Evolutionary conservation across 2,329 filamentous ascomycete species (phyloP).

Genomic region (Penicillium sp.): DNA sequence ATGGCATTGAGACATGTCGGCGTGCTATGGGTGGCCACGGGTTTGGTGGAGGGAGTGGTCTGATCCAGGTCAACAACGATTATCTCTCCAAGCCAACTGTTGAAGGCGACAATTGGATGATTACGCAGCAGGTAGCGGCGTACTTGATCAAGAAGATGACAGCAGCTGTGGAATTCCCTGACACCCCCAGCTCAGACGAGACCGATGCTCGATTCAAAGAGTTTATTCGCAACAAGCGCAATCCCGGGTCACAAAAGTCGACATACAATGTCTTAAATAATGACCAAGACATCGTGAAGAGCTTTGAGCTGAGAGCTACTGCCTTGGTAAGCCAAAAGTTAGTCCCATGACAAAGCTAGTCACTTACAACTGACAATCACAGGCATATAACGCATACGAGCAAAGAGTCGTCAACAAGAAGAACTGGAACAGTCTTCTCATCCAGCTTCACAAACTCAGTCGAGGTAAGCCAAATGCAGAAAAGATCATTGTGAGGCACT

Average conservation of each 20-base stretch:
- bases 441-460: conserved; percentile 33
- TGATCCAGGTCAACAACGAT: conserved; percentile 50
- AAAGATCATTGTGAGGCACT: neutral
- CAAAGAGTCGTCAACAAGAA: conserved; percentile 48
- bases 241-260: neutral
- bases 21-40: conserved; percentile 56
- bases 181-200: conserved; percentile 10
- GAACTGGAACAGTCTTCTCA: conserved; percentile 48
- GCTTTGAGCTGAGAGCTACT: conserved; percentile 17
- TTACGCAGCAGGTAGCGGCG: conserved; percentile 51
- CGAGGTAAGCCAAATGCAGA: conserved; percentile 15
- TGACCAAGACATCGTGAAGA: conserved; percentile 15
- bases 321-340: conserved; percentile 13
- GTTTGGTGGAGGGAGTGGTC: conserved; percentile 53
- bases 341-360: too few relatives aligned
- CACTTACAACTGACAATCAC: too few relatives aligned
- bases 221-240: conserved; percentile 8
- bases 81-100: conserved; percentile 52
- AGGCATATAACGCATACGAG: conserved; percentile 42
- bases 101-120: conserved; percentile 60
- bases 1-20: conserved; percentile 56
- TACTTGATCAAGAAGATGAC: conserved; percentile 54
- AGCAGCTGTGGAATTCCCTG: conserved; percentile 26
- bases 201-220: conserved; percentile 18
- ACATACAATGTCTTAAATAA: conserved; percentile 5